These are phyloP conservation scores for Wallacemonas sp. DNA, from an alignment of 208 protist species.

Conservation along the genomic window DNA sequence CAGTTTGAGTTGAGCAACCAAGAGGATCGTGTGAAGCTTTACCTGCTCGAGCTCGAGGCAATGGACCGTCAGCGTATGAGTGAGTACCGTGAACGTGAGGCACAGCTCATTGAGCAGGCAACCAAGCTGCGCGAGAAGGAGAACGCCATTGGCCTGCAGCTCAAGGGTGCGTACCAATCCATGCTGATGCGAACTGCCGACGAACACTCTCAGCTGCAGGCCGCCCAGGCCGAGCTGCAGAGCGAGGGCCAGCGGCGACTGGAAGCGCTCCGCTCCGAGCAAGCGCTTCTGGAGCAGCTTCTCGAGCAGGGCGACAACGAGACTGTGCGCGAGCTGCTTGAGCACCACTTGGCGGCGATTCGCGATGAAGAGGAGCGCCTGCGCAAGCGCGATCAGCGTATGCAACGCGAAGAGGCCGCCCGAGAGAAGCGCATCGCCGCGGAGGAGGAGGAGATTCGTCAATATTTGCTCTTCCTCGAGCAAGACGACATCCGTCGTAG, in stretches of 20 bases:
- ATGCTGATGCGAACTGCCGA: constrained; percentile 34
- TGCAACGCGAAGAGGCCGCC: constrained; percentile 18
- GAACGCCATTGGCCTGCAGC: constrained; percentile 14
- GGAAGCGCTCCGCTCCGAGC: constrained; percentile 25
- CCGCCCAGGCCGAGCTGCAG: constrained; percentile 34
- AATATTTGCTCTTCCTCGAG: constrained; percentile 59
- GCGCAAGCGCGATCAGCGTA: constrained; percentile 8
- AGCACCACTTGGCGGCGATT: constrained; percentile 19
- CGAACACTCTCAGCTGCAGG: constrained; percentile 33
- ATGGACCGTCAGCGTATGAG: constrained; percentile 46
- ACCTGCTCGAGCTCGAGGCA: constrained; percentile 54
- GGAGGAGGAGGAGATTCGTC: constrained; percentile 57
- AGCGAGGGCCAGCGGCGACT: constrained; percentile 28
- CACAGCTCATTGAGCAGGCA: constrained; percentile 35
- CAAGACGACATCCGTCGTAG: constrained; percentile 48
- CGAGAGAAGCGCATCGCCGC: constrained; percentile 24
- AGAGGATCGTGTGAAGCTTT: constrained; percentile 44
- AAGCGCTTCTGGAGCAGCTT: constrained; percentile 9
- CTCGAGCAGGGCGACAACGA: constrained; percentile 15
- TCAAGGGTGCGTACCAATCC: constrained; percentile 26
- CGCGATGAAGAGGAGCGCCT: constrained; percentile 19
- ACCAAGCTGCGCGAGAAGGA: constrained; percentile 29
- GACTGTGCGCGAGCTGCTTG: constrained; percentile 23
- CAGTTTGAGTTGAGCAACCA: constrained; percentile 30
- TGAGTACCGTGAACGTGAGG: constrained; percentile 36